A percentile compares a stretch with the other conserved stretches of the same genome.
These are phyloP conservation scores for Suillus occidentalis DNA, from an alignment of 768 basidiomycete genomes.

Conservation along the genomic window DNA sequence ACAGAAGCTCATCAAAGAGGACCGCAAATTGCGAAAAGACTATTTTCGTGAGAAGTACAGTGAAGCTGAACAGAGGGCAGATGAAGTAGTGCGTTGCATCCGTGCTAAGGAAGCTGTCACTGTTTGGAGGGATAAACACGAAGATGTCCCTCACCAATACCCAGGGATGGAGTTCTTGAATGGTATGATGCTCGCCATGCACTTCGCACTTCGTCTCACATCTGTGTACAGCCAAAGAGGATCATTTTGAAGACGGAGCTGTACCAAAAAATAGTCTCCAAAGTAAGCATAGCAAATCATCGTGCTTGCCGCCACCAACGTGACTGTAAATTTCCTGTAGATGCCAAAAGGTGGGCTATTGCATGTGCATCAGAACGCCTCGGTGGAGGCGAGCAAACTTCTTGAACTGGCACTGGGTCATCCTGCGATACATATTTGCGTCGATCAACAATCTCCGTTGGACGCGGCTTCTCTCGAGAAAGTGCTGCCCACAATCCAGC, in stretches of 20 bases:
- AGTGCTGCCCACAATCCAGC: slow-evolving; percentile 36
- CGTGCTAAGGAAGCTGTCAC: slow-evolving; percentile 50
- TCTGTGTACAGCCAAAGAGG: slow-evolving; percentile 24
- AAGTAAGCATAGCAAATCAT: slow-evolving; percentile 23
- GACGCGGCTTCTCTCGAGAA: slow-evolving; percentile 22
- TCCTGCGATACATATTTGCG: slow-evolving; percentile 41
- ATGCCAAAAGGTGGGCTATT: slow-evolving; percentile 53
- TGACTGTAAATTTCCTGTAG: slow-evolving; percentile 15
- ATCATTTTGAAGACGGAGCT: slow-evolving; percentile 39
- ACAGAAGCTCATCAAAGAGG: slow-evolving; percentile 36
- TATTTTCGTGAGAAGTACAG: slow-evolving; percentile 29
- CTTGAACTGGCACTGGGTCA: slow-evolving; percentile 38
- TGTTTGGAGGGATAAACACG: slow-evolving; percentile 56
- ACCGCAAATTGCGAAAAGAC: slow-evolving; percentile 52
- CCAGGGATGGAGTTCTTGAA: slow-evolving; percentile 79
- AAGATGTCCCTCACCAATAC: slow-evolving; percentile 57
- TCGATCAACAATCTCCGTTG: slow-evolving; percentile 13
- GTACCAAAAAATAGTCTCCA: slow-evolving; percentile 38
- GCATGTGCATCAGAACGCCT: slow-evolving; percentile 45
- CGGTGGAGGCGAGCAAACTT: slow-evolving; percentile 36
- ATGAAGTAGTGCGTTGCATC: slow-evolving; percentile 52
- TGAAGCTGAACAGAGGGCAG: slow-evolving; percentile 49
- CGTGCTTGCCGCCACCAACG: neutral
- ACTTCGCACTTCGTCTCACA: neutral
- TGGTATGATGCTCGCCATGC: slow-evolving; percentile 35